Evolutionary conservation across 1,139 yeast species (phyloP), one percentile per base, ranked within the genome.

Genomic region (Casaregolazyma suthepensis): DNA sequence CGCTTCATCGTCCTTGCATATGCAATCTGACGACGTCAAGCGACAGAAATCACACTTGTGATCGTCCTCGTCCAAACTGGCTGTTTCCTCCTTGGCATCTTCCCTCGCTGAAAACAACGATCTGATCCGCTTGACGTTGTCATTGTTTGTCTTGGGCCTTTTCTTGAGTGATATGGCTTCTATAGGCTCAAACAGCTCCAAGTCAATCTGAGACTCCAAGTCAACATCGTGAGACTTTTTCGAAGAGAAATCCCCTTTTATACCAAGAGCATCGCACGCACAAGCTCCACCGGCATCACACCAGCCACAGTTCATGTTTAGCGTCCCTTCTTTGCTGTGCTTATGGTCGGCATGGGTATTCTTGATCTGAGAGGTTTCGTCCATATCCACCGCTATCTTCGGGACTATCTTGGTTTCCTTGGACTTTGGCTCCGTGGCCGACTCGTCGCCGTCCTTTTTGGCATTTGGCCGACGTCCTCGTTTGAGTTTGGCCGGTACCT

Each of bases 401-500:
- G 40, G 40, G 2, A n/a, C 40, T 15, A 35, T 13, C 40, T 35
- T 35, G 5, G 40, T 35, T 35, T 35, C 17, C 17, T 9, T 35
- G 17, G 40, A 2, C 17, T 35, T 35, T 15, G 7, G 3, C 17
- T 35, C 40, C 5, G 7, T 13, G 13, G 13, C 15, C 2, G 40
- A 35, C 17, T 15, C 40, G 40, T n/a, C 17, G 2, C 7, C 40
- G 13, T 42, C 46, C 13, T 31, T 43, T 18, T 23, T 37, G 2
- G 35, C 15, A n/a, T 79, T 80, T 13, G 96, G 96, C 68, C 88
- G 88, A 54, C 96, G 74, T 5, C 96, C 96, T 0, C 96, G 95
- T 66, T 87, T 88, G 3, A 94, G 93, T 55, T 95, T 74, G 12
- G 96, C 96, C 2, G 96, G 96, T 31, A 90, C 75, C 17, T 85